phyloP scores from a whole-genome alignment of 1,284 basidiomycete species.

The Trametes pubescens region DNA sequence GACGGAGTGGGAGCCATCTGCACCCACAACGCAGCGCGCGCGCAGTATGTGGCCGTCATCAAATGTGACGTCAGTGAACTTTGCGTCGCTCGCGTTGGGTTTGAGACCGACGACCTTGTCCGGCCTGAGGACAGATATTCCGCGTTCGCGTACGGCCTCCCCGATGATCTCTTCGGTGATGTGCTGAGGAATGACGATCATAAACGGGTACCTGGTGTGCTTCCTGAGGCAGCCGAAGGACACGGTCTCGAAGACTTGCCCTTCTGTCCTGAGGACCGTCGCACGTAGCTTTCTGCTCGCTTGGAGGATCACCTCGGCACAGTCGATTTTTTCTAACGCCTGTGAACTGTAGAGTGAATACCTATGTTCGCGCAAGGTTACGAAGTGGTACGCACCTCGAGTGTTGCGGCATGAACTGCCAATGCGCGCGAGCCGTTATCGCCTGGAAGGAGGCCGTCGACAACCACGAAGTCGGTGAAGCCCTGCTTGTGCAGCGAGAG shows the following conservation, averaged over 20 bases:
- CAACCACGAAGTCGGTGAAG: slow-evolving; percentile 53
- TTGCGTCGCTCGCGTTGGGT: slow-evolving; percentile 26
- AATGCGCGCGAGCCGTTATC: slow-evolving; percentile 42
- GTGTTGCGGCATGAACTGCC: slow-evolving; percentile 42
- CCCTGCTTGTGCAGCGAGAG: slow-evolving; percentile 55
- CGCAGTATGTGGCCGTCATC: slow-evolving; percentile 56
- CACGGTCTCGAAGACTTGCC: slow-evolving; percentile 38
- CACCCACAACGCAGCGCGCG: slow-evolving; percentile 60
- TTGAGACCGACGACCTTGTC: slow-evolving; percentile 45
- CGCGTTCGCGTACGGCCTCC: slow-evolving; percentile 44
- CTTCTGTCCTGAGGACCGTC: slow-evolving; percentile 45
- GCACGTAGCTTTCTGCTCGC: slow-evolving; percentile 46
- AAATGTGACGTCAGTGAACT: slow-evolving; percentile 52
- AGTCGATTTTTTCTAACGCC: slow-evolving; percentile 57
- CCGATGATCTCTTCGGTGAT: slow-evolving; percentile 54
- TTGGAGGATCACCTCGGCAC: slow-evolving; percentile 50
- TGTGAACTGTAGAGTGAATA: slow-evolving; percentile 30
- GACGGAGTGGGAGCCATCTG: slow-evolving; percentile 62
- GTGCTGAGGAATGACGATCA: slow-evolving; percentile 55
- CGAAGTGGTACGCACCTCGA: slow-evolving; percentile 36
- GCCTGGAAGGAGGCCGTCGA: slow-evolving; percentile 48
- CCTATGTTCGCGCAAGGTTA: not conserved
- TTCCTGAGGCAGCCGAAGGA: slow-evolving; percentile 44
- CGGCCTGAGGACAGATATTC: slow-evolving; percentile 47
- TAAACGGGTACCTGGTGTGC: slow-evolving; percentile 56